These are phyloP conservation scores for Fomitopsis palustris DNA, from an alignment of 1,284 basidiomycete species.

Conservation along the genomic window DNA sequence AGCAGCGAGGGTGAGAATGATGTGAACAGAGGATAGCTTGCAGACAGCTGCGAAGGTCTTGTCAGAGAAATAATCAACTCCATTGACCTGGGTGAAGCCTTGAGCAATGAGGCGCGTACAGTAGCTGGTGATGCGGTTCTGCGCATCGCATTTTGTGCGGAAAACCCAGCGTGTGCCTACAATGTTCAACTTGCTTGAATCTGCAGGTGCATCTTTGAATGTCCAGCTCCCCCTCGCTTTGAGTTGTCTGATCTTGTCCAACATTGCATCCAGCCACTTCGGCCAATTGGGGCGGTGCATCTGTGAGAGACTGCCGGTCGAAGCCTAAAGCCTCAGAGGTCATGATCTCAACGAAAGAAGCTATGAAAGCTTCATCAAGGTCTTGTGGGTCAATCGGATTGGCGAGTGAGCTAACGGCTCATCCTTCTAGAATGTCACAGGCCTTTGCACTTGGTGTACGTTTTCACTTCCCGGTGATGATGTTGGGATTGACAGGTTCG, in stretches of 20 bases:
- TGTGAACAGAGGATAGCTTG: slow-evolving; percentile 22
- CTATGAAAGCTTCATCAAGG: neutral
- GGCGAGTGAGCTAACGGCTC: neutral
- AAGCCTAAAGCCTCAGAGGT: slow-evolving; percentile 5
- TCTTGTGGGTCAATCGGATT: neutral
- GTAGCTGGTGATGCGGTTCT: slow-evolving; percentile 22
- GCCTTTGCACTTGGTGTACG: neutral
- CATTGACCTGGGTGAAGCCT: slow-evolving; percentile 33
- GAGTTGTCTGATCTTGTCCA: neutral
- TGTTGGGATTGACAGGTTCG: slow-evolving; percentile 1
- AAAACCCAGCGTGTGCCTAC: slow-evolving; percentile 30
- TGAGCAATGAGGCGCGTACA: slow-evolving; percentile 35
- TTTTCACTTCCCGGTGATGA: slow-evolving; percentile 1
- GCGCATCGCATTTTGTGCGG: slow-evolving; percentile 27
- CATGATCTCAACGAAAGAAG: neutral
- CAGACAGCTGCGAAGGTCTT: slow-evolving; percentile 32
- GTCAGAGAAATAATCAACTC: slow-evolving; percentile 32
- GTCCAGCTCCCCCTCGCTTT: neutral
- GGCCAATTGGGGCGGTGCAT: slow-evolving; percentile 14
- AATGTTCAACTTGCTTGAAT: slow-evolving; percentile 15
- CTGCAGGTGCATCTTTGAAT: slow-evolving; percentile 8
- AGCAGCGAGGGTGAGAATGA: slow-evolving; percentile 28
- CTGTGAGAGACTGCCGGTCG: slow-evolving; percentile 16
- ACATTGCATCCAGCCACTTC: neutral
- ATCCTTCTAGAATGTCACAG: neutral